Evolutionary conservation across 306 rosid species (phyloP).

Genomic region (Spatholobus suberectus): DNA sequence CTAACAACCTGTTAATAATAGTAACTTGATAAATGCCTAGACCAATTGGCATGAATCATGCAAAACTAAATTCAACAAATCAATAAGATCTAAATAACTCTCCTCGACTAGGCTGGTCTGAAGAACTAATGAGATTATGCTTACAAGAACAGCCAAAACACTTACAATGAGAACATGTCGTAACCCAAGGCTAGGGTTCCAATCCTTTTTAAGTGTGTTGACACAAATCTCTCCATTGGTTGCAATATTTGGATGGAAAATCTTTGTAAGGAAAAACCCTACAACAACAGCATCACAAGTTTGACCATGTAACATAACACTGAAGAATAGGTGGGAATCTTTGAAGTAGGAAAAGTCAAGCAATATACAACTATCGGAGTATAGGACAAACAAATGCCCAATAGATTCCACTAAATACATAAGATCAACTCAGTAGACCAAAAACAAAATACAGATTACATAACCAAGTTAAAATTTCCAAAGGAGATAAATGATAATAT

Average conservation of each 20-base stretch:
- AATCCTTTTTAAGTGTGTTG: conserved; percentile 83
- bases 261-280: conserved; percentile 84
- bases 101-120: not conserved
- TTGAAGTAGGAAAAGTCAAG: not conserved
- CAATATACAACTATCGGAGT: not conserved
- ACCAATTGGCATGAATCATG: not conserved
- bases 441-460: not conserved
- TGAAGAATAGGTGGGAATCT: not conserved
- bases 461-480: not conserved
- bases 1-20: conserved; percentile 67
- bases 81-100: not conserved
- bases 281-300: conserved; percentile 26
- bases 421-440: not conserved
- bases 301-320: conserved; percentile 6
- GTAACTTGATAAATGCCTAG: not conserved
- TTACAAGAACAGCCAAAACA: not conserved
- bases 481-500: not conserved
- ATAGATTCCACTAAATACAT: not conserved
- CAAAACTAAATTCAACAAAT: conserved; percentile 6
- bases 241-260: conserved; percentile 87
- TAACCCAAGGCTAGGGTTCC: conserved; percentile 89
- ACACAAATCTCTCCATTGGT: conserved; percentile 88
- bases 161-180: conserved; percentile 81
- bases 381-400: not conserved
- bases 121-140: not conserved